Percentiles rank a stretch among this genome's conserved stretches.
These are phyloP conservation scores for Aspergillus sp. DNA, from an alignment of 2,329 filamentous ascomycete species.

Conservation along the genomic window DNA sequence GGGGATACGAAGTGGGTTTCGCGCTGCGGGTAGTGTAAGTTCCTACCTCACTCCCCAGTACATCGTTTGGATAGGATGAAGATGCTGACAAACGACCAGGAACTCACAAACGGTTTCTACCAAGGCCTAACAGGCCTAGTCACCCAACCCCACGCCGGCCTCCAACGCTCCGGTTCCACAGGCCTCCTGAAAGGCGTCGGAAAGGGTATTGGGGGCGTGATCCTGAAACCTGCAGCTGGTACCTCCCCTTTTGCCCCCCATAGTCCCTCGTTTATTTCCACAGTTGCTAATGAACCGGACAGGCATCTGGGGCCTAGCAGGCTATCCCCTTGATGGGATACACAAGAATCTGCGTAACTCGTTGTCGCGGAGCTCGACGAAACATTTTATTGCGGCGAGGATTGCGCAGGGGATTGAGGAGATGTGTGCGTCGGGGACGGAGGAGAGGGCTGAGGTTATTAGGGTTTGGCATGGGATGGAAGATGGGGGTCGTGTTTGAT, in stretches of 20 bases:
- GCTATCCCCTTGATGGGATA: conserved; percentile 26
- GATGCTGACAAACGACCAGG: conserved; percentile 28
- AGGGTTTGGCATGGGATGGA: conserved; percentile 9
- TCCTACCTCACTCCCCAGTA: no score
- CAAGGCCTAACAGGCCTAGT: conserved; percentile 76
- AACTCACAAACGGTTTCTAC: conserved; percentile 69
- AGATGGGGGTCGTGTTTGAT: neutral
- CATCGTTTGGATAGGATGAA: no score
- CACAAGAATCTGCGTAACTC: conserved; percentile 25
- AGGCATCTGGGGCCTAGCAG: conserved; percentile 24
- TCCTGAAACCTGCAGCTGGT: conserved; percentile 77
- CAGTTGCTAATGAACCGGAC: neutral
- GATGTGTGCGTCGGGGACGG: conserved; percentile 13
- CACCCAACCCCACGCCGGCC: conserved; percentile 67
- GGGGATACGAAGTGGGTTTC: conserved; percentile 66
- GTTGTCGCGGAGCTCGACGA: conserved; percentile 18
- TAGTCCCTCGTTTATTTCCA: neutral
- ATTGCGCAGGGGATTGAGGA: conserved; percentile 24
- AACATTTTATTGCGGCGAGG: conserved; percentile 20
- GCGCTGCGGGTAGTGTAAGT: conserved; percentile 62
- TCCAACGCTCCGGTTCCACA: conserved; percentile 55
- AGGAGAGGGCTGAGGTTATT: conserved; percentile 17
- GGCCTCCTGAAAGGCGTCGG: conserved; percentile 74
- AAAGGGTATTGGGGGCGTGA: conserved; percentile 73
- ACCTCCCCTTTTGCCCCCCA: conserved; percentile 8